Base-by-base conservation (phyloP, 306 rosid genomes). In the Corylus americana region DNA sequence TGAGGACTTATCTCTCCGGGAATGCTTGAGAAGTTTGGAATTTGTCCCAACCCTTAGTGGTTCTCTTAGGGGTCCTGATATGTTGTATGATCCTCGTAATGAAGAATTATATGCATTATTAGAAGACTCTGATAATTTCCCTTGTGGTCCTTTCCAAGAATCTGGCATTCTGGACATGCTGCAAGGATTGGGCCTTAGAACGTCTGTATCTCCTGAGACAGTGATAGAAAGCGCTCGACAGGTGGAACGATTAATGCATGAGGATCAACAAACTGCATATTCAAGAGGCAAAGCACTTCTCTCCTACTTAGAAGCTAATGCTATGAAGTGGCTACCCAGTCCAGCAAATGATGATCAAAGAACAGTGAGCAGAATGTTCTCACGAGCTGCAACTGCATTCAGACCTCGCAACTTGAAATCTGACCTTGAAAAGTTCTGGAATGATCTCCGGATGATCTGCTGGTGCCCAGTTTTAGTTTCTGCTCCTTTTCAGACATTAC, bases 271-370 rank as follows among this genome's bases (percentile, higher is more conserved):
- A 83, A 86, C 82, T 85, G 97, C 98, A 48, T 82, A 84, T 82
- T 89, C 79, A 74, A 92, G 82, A 83, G 98, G 97, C 51, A 92
- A 87, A 76, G 89, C 89, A 39, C 97, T 94, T 82, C 87, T 94
- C 74, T 94, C 98, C 67, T 94, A 87, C 89, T 87, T 94, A 75
- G 98, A 94, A 90, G 92, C 87, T 75, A 94, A 94, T 90, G 97
- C 97, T 73, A 83, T 89, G 80, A 94, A 91, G 88, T 94, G 98
- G 98, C 86, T 94, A 50, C 91, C 91, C 71, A 84, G 85, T 91
- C 90, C 86, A 42, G 74, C 83, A 71, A 79, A 79, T 83, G 97
- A 86, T 57, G 87, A 91, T 76, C 91, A 85, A 76, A 83, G 91
- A 79, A 87, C 87, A 84, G 91, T 94, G 83, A 90, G 86, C 88